Evolutionary conservation across 345 rosid genomes (phyloP), one percentile per base, ranked within the genome.

Genomic region (Syzygium jambos): DNA sequence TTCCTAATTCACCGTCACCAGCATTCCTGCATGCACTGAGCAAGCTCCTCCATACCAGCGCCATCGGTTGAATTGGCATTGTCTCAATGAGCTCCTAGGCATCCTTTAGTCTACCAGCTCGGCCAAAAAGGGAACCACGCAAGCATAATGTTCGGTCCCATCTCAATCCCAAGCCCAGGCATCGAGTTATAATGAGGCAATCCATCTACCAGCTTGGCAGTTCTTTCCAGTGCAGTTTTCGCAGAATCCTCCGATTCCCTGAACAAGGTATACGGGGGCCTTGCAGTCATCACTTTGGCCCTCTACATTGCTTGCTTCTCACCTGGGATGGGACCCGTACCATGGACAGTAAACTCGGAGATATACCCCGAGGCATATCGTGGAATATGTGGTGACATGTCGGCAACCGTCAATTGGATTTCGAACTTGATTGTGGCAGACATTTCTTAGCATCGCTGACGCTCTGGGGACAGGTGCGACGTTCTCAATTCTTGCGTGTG

Each of bases 281-380:
- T 95, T 0, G 98, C 98, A 12, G 93, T 96, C 38, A 9, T 93
- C 34, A 98, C 11, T 4, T 87, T 97, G 86, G 95, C 96, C 59
- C 87, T 97, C 41, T 97, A 97, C 89, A 97, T 96, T 87, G 63
- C 63, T 57, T 57, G 63, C 63, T 57, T 23, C 63, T 85, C 99
- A 34, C 98, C 99, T 2, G 99, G 99, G 86, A 95, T 96, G 99
- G 99, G 99, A 89, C 98, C 98, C 6, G 98, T 96, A 38, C 98
- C 98, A 15, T 95, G 98, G 99, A 95, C 98, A 0, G 95, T 97
- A 51, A 97, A 96, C 93, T 95, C 98, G 0, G 99, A 96, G 94
- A 91, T 95, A 91, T 97, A 97, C 85, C 99, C 98, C 1, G 95
- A 95, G 91, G 95, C 94, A 52, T 96, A 94, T 87, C 89, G 98